Evolutionary conservation across 2,329 filamentous ascomycete genomes (phyloP).

Genomic region (Alternaria sp.): DNA sequence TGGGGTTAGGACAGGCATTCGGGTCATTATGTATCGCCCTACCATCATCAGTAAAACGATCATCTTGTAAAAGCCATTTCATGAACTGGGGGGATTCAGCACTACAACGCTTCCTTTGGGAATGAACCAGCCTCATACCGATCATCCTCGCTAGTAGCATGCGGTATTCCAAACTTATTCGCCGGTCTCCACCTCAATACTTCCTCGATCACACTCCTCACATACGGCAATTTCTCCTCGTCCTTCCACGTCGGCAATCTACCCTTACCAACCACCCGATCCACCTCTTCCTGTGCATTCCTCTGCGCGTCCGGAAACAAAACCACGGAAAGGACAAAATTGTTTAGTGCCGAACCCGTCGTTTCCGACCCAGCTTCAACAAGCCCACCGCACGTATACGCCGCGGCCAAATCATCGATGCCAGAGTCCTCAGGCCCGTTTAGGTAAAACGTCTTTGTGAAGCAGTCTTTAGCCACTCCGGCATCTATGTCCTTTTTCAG

Average conservation of each 20-base stretch:
- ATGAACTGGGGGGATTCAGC: conserved; percentile 26
- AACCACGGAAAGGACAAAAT: conserved; percentile 43
- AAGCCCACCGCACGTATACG: conserved; percentile 47
- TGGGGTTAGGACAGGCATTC: conserved; percentile 35
- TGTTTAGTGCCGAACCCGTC: conserved; percentile 43
- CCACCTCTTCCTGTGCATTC: conserved; percentile 43
- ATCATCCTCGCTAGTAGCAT: conserved; percentile 46
- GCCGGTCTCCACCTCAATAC: conserved; percentile 44
- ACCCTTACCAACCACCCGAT: conserved; percentile 39
- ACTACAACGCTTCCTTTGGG: conserved; percentile 50
- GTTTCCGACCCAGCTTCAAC: conserved; percentile 50
- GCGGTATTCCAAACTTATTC: conserved; percentile 47
- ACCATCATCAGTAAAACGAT: background rate
- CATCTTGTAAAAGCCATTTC: background rate
- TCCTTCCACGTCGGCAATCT: conserved; percentile 48
- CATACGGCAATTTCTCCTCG: conserved; percentile 40
- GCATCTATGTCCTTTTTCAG: conserved; percentile 43
- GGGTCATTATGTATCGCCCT: conserved; percentile 50
- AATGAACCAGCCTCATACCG: conserved; percentile 50
- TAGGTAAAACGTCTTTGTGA: conserved; percentile 49
- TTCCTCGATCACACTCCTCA: conserved; percentile 50
- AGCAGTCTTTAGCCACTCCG: conserved; percentile 43
- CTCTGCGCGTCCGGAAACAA: conserved; percentile 39
- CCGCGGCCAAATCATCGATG: conserved; percentile 47
- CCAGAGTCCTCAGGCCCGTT: conserved; percentile 43